Percentiles rank a stretch among this genome's conserved stretches.
Conservation (phyloP, 2,329 filamentous ascomycete species). For the Diplodia seriata region DNA sequence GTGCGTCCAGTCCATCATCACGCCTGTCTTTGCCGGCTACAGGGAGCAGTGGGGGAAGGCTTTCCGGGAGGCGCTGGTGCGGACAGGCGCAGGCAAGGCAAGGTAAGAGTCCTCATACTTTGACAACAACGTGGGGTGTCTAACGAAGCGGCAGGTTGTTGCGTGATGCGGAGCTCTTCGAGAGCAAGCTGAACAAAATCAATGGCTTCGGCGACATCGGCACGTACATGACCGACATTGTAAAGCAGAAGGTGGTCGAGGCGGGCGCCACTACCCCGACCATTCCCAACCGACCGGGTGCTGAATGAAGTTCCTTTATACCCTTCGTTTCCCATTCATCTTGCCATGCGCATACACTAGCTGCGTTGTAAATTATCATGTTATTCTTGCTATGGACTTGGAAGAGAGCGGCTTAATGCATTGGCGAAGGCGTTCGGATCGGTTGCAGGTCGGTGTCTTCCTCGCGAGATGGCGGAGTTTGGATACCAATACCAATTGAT, state of each 20-base stretch:
- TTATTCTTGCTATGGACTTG: slow-evolving; percentile 2
- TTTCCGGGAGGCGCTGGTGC: slow-evolving; percentile 69
- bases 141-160: slow-evolving; percentile 65
- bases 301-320: slow-evolving; percentile 24
- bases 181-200: slow-evolving; percentile 73
- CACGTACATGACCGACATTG: slow-evolving; percentile 69
- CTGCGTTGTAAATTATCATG: slow-evolving; percentile 9
- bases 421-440: slow-evolving; percentile 27
- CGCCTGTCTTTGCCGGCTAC: slow-evolving; percentile 82
- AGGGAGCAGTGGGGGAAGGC: slow-evolving; percentile 77
- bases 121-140: slow-evolving; percentile 32
- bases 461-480: slow-evolving; percentile 2
- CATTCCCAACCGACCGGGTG: slow-evolving; percentile 8
- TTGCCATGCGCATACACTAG: background rate
- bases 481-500: slow-evolving; percentile 26
- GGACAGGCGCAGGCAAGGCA: slow-evolving; percentile 71
- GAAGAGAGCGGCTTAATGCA: slow-evolving; percentile 22
- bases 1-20: slow-evolving; percentile 83
- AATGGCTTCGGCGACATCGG: slow-evolving; percentile 80
- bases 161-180: slow-evolving; percentile 76
- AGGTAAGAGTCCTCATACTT: slow-evolving; percentile 61
- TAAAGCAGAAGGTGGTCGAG: slow-evolving; percentile 61
- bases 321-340: background rate
- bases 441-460: background rate
- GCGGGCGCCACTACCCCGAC: slow-evolving; percentile 12